Evolutionary conservation across 2,329 filamentous ascomycete genomes (phyloP).

Genomic region (Hymenoscyphus scutula): DNA sequence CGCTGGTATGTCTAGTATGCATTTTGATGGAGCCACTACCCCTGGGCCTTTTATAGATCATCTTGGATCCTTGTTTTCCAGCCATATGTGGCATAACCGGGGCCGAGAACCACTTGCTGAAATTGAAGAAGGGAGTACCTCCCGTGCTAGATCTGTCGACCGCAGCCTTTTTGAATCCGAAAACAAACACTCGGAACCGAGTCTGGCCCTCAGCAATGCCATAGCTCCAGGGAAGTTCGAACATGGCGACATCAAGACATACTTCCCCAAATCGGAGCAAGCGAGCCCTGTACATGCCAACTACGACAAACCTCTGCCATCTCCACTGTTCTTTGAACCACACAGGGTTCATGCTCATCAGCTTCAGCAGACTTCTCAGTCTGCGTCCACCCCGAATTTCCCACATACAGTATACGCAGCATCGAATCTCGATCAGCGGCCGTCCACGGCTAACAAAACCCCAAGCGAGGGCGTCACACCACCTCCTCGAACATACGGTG

Average conservation of each 20-base stretch:
- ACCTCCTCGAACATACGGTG: conserved; percentile 38
- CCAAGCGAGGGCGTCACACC: conserved; percentile 39
- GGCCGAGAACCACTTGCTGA: conserved; percentile 25
- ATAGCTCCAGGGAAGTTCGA: conserved; percentile 55
- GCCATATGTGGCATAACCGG: conserved; percentile 22
- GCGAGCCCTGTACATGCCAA: conserved; percentile 22
- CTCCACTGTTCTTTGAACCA: conserved; percentile 34
- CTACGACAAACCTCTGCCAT: conserved; percentile 26
- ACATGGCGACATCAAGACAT: conserved; percentile 15
- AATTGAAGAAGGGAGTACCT: conserved; percentile 48
- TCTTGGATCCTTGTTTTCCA: conserved; percentile 29
- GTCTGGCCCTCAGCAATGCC: conserved; percentile 61
- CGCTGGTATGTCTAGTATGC: conserved; percentile 14
- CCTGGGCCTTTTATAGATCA: conserved; percentile 33
- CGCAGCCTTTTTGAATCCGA: conserved; percentile 55
- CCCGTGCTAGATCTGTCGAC: conserved; percentile 63
- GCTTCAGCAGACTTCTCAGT: conserved; percentile 15
- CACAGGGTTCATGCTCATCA: conserved; percentile 28
- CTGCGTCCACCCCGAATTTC: conserved; percentile 31
- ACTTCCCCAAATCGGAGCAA: conserved; percentile 27
- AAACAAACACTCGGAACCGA: conserved; percentile 64
- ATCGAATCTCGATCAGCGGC: conserved; percentile 45
- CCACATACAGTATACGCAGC: conserved; percentile 28
- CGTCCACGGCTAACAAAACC: conserved; percentile 48
- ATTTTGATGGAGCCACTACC: conserved; percentile 21